phyloP scores from a whole-genome alignment of 1,284 basidiomycete genomes.

The Malassezia equina region DNA sequence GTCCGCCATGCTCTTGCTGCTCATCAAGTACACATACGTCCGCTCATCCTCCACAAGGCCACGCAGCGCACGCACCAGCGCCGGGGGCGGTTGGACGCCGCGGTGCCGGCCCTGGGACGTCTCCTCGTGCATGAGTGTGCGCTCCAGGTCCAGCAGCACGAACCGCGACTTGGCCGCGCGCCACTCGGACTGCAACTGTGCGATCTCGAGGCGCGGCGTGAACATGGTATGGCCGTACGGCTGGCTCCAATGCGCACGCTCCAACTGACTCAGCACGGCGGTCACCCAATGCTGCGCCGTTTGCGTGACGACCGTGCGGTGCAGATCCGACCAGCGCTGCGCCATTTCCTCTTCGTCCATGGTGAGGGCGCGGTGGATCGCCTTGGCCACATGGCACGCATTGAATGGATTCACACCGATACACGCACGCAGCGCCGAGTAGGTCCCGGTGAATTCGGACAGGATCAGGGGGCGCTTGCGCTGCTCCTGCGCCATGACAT shows the following conservation, averaged over 20 bases:
- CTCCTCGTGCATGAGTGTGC: slow-evolving; percentile 57
- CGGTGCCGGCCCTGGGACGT: slow-evolving; percentile 41
- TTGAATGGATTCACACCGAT: slow-evolving; percentile 65
- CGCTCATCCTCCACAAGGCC: slow-evolving; percentile 57
- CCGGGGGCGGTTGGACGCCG: slow-evolving; percentile 54
- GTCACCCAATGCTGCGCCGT: slow-evolving; percentile 74
- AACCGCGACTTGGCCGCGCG: slow-evolving; percentile 55
- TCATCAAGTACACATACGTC: slow-evolving; percentile 73
- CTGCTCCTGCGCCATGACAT: slow-evolving; percentile 57
- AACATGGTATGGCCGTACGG: slow-evolving; percentile 36
- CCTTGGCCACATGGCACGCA: slow-evolving; percentile 53
- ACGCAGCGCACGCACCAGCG: slow-evolving; percentile 57
- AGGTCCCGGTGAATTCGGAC: slow-evolving; percentile 68
- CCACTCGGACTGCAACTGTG: slow-evolving; percentile 50
- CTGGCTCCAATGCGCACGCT: slow-evolving; percentile 40
- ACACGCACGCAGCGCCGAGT: slow-evolving; percentile 73
- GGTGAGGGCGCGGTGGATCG: slow-evolving; percentile 64
- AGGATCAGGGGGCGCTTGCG: slow-evolving; percentile 63
- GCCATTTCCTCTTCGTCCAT: slow-evolving; percentile 65
- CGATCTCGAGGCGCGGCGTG: slow-evolving; percentile 41
- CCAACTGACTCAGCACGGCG: slow-evolving; percentile 56
- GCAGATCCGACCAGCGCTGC: slow-evolving; percentile 72
- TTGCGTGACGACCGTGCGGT: slow-evolving; percentile 74
- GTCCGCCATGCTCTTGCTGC: slow-evolving; percentile 60
- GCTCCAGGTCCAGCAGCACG: slow-evolving; percentile 68